phyloP scores from a whole-genome alignment of 495 filamentous ascomycete genomes.

The Penicillium cataractarum region DNA sequence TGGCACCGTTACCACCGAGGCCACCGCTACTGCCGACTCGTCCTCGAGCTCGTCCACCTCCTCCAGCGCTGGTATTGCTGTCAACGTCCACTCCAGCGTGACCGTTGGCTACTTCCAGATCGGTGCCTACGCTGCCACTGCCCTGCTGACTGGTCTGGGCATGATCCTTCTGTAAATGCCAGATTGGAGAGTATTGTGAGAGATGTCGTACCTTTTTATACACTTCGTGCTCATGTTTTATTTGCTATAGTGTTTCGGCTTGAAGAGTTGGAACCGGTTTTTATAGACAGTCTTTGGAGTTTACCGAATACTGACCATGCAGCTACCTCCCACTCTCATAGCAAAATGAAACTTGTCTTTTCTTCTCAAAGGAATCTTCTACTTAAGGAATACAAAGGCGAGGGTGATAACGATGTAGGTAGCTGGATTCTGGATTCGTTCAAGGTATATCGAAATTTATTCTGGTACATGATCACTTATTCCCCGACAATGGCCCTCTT shows the following conservation, averaged over 20 bases:
- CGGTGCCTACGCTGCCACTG: slow-evolving; percentile 64
- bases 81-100: slow-evolving; percentile 35
- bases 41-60: slow-evolving; percentile 36
- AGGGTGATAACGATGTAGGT: neutral
- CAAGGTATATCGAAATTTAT: neutral
- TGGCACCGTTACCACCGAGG: slow-evolving; percentile 61
- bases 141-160: slow-evolving; percentile 65
- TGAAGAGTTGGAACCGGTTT: neutral
- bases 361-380: neutral
- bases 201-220: neutral
- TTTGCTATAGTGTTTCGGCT: neutral
- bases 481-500: slow-evolving; percentile 24
- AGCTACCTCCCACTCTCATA: neutral
- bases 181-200: neutral
- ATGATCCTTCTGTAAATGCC: slow-evolving; percentile 72
- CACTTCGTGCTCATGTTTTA: neutral
- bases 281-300: neutral
- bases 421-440: neutral
- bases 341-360: neutral
- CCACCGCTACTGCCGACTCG: slow-evolving; percentile 47
- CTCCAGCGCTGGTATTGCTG: slow-evolving; percentile 42
- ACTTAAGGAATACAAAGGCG: neutral
- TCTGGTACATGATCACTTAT: neutral
- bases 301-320: neutral
- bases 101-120: slow-evolving; percentile 62